Evolutionary conservation across 2,329 filamentous ascomycete genomes (phyloP).

Genomic region (Pyrenochaeta sp.): DNA sequence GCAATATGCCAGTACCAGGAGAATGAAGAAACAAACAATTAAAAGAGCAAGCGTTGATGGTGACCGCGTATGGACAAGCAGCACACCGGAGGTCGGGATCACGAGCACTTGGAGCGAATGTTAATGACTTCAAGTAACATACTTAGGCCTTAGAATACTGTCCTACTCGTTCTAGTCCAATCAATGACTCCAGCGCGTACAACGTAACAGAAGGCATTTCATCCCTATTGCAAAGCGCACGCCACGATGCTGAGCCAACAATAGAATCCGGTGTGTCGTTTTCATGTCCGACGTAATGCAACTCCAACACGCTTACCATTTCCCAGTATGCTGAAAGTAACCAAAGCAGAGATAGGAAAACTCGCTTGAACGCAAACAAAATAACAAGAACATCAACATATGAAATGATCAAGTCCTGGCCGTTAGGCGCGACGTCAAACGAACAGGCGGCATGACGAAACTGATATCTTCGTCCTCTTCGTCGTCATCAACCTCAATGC

Average conservation of each 20-base stretch:
- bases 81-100: not conserved
- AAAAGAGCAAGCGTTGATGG: no score
- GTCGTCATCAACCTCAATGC: constrained; percentile 50
- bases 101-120: not conserved
- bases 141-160: not conserved
- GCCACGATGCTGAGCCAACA: not conserved
- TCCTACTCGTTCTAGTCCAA: not conserved
- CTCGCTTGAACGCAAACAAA: constrained; percentile 42
- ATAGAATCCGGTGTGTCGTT: constrained; percentile 1
- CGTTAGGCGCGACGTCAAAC: constrained; percentile 43
- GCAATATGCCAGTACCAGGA: no score
- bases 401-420: constrained; percentile 13
- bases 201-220: not conserved
- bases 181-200: not conserved
- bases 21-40: no score
- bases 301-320: not conserved
- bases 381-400: constrained; percentile 9
- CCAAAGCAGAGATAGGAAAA: constrained; percentile 14
- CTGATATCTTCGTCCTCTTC: constrained; percentile 42
- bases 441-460: constrained; percentile 48
- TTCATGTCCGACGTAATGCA: constrained; percentile 7
- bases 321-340: constrained; percentile 17
- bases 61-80: no score
- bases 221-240: not conserved
- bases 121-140: not conserved